Evolutionary conservation across 2,329 filamentous ascomycete species (phyloP).

Genomic region (Fusarium tanahbumbuense): DNA sequence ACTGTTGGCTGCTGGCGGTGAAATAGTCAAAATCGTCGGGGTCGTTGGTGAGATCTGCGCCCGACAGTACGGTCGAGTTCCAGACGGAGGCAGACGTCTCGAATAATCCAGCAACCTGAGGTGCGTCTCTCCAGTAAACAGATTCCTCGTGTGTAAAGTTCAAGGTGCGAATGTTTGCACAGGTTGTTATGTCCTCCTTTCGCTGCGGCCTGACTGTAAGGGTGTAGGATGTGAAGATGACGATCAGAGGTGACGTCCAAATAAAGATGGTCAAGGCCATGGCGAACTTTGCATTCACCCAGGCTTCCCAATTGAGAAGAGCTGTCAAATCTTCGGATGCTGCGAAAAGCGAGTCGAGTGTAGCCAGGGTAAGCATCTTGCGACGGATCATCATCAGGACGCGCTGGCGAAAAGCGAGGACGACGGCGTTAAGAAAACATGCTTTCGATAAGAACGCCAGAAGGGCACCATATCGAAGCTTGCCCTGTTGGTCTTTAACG

Average conservation of each 20-base stretch:
- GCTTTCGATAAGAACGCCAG: slow-evolving; percentile 45
- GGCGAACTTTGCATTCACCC: slow-evolving; percentile 42
- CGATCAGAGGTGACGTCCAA: slow-evolving; percentile 44
- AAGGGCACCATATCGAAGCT: slow-evolving; percentile 39
- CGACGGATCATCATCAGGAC: slow-evolving; percentile 46
- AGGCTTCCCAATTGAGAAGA: slow-evolving; percentile 43
- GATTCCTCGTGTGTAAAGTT: slow-evolving; percentile 41
- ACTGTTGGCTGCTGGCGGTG: slow-evolving; percentile 35
- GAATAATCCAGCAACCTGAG: slow-evolving; percentile 13
- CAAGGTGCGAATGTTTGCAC: slow-evolving; percentile 41
- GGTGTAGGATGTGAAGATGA: slow-evolving; percentile 44
- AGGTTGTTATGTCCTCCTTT: slow-evolving; percentile 25
- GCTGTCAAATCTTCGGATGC: slow-evolving; percentile 43
- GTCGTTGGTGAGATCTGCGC: slow-evolving; percentile 1
- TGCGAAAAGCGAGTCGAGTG: slow-evolving; percentile 45
- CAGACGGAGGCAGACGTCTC: slow-evolving; percentile 38
- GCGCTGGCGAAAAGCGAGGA: slow-evolving; percentile 43
- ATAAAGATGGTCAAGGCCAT: slow-evolving; percentile 45
- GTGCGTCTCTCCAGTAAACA: slow-evolving; percentile 31
- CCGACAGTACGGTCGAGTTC: slow-evolving; percentile 30
- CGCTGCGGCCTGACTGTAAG: slow-evolving; percentile 32
- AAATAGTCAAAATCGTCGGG: slow-evolving; percentile 43
- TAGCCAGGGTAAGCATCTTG: slow-evolving; percentile 42
- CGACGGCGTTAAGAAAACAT: slow-evolving; percentile 42
- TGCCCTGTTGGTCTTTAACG: slow-evolving; percentile 38